Evolutionary conservation across 768 basidiomycete species (phyloP).

Genomic region (Phanerochaete sordida): DNA sequence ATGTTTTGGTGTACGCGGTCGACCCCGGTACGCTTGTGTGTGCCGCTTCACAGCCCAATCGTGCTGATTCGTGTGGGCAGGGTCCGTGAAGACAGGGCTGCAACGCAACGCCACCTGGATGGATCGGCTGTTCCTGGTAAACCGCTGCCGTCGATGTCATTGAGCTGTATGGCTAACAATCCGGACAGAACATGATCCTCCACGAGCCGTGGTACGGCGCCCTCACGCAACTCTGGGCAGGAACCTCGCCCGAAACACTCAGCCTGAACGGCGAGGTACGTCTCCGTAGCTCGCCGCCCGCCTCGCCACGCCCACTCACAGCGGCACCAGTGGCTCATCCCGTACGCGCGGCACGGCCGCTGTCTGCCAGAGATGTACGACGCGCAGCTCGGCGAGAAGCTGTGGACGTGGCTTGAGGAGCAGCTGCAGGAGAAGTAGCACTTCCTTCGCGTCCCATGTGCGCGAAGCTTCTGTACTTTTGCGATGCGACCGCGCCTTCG

Average conservation of each 20-base stretch:
- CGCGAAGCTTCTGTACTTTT: too few species aligned
- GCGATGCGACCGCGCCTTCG: too few species aligned
- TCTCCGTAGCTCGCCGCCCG: too few species aligned
- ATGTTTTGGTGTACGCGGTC: too few species aligned
- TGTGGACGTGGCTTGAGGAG: conserved; percentile 10
- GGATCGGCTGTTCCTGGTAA: conserved; percentile 17
- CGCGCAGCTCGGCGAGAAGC: conserved; percentile 6
- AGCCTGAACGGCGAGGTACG: conserved; percentile 35
- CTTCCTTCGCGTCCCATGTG: too few species aligned
- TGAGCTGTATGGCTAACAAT: conserved; percentile 11
- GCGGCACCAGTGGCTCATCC: conserved; percentile 20
- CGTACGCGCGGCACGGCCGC: conserved; percentile 8
- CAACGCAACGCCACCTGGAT: too few species aligned
- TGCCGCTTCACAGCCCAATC: too few species aligned
- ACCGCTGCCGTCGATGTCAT: conserved; percentile 26
- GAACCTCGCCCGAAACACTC: conserved; percentile 31
- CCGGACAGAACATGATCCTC: neutral
- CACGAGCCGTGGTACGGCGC: neutral
- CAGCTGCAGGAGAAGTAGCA: conserved; percentile 11
- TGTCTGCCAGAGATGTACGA: conserved; percentile 14
- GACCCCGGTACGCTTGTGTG: too few species aligned
- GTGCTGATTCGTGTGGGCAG: too few species aligned
- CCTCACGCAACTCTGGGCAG: conserved; percentile 36
- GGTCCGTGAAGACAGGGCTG: too few species aligned
- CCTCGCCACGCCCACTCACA: too few species aligned